Conservation (phyloP, 1,284 basidiomycete genomes). For the Moniliophthora roreri region DNA sequence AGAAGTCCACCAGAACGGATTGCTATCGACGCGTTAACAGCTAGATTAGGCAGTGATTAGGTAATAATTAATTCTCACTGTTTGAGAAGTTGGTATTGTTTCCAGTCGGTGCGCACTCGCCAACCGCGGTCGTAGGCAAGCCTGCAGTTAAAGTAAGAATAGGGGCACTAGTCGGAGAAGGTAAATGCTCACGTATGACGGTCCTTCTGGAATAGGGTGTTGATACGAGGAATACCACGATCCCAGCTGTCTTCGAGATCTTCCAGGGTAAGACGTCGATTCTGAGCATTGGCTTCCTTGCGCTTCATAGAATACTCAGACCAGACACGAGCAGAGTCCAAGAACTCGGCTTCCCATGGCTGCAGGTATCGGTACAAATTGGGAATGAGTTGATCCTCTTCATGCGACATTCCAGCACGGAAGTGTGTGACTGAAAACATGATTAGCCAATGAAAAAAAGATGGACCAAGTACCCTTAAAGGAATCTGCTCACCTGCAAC, state of each 20-base stretch:
- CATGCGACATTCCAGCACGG: constrained; percentile 96
- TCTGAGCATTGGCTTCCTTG: constrained; percentile 97
- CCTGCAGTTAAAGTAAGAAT: constrained; percentile 53
- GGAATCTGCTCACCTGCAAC: constrained; percentile 72
- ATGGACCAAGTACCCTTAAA: constrained; percentile 15
- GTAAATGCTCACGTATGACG: constrained; percentile 91
- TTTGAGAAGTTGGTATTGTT: constrained; percentile 94
- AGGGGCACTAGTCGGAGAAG: no score
- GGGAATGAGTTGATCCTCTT: constrained; percentile 93
- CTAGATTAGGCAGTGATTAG: background rate
- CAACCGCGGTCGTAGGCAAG: constrained; percentile 98
- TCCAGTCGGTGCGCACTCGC: constrained; percentile 96
- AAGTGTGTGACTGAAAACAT: constrained; percentile 79
- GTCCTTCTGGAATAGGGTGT: constrained; percentile 98
- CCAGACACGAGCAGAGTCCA: constrained; percentile 98
- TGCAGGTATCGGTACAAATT: constrained; percentile 98
- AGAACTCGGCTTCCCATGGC: constrained; percentile 98
- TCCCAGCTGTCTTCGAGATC: constrained; percentile 98
- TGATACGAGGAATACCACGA: constrained; percentile 97
- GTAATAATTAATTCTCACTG: constrained; percentile 47
- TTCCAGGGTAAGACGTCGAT: constrained; percentile 94
- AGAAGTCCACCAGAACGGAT: constrained; percentile 99
- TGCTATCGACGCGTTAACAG: constrained; percentile 43
- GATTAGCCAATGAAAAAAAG: constrained; percentile 12
- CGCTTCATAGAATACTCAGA: constrained; percentile 99